Conservation (phyloP, 2,329 filamentous ascomycete species). For the Exophiala phaeomuriformis region DNA sequence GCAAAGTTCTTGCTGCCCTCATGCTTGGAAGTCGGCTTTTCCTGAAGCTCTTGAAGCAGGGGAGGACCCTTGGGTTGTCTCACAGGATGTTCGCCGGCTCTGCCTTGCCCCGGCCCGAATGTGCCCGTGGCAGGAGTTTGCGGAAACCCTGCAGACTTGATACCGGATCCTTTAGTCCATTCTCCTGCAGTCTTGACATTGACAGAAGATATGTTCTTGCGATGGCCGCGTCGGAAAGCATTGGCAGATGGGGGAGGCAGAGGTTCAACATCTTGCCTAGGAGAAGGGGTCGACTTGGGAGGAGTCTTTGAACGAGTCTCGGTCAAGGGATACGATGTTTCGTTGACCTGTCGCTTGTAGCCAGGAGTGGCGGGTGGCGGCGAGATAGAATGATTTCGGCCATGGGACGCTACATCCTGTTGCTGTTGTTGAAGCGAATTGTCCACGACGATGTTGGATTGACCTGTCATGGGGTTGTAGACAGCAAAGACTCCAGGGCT, state of each 20-base stretch:
- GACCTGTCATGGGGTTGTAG: conserved; percentile 78
- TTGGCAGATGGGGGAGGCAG: conserved; percentile 83
- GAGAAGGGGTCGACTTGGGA: conserved; percentile 58
- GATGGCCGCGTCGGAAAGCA: conserved; percentile 87
- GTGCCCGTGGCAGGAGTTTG: conserved; percentile 72
- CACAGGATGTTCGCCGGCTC: conserved; percentile 87
- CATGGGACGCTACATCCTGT: conserved; percentile 30
- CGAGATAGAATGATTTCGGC: conserved; percentile 16
- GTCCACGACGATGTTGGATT: conserved; percentile 74
- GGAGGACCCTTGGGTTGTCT: conserved; percentile 92
- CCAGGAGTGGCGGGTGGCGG: conserved; percentile 50
- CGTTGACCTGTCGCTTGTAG: conserved; percentile 74
- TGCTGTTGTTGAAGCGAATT: conserved; percentile 50
- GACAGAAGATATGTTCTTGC: conserved; percentile 73
- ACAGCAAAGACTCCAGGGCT: conserved; percentile 74
- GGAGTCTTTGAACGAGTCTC: conserved; percentile 61
- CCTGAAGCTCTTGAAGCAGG: conserved; percentile 78
- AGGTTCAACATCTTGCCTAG: conserved; percentile 61
- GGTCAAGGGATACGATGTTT: conserved; percentile 43
- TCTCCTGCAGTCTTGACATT: conserved; percentile 44
- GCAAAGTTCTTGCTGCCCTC: conserved; percentile 98
- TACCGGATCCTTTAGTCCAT: conserved; percentile 55
- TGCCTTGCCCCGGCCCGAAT: conserved; percentile 86
- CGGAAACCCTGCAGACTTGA: conserved; percentile 74
- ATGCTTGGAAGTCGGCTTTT: conserved; percentile 83